Percentiles rank a stretch among this genome's conserved stretches.
phyloP scores from a whole-genome alignment of 2,329 filamentous ascomycete species.

The Didymella keratinophila region DNA sequence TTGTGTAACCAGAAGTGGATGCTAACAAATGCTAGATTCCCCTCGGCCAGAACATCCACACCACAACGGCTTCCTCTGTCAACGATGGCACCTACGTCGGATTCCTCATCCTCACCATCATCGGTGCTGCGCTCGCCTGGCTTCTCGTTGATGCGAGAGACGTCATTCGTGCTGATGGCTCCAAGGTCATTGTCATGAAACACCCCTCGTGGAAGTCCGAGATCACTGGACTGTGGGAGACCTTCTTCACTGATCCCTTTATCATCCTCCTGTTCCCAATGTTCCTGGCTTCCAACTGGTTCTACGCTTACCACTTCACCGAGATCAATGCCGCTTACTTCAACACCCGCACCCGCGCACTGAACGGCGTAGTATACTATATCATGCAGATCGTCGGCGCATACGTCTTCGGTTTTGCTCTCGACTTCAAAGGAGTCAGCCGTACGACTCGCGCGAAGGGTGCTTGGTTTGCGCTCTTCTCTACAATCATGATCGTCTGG shows the following conservation, averaged over 20 bases:
- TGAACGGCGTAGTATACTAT: slow-evolving; percentile 84
- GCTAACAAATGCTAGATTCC: slow-evolving; percentile 63
- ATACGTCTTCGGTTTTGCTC: slow-evolving; percentile 72
- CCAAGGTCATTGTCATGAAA: slow-evolving; percentile 85
- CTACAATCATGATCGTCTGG: slow-evolving; percentile 80
- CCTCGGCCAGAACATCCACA: slow-evolving; percentile 75
- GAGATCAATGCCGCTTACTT: slow-evolving; percentile 74
- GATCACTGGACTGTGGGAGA: slow-evolving; percentile 76
- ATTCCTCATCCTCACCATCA: slow-evolving; percentile 82
- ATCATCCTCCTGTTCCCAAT: slow-evolving; percentile 80
- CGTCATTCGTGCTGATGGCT: slow-evolving; percentile 78
- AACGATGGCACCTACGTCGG: slow-evolving; percentile 85
- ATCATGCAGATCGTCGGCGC: slow-evolving; percentile 79
- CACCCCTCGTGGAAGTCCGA: slow-evolving; percentile 87
- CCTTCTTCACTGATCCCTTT: slow-evolving; percentile 73
- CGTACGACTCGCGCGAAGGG: slow-evolving; percentile 73
- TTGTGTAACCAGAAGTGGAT: slow-evolving; percentile 43
- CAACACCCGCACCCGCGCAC: slow-evolving; percentile 75
- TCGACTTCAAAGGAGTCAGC: slow-evolving; percentile 66
- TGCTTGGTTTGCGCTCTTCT: slow-evolving; percentile 68
- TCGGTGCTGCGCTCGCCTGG: slow-evolving; percentile 74
- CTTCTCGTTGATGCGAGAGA: slow-evolving; percentile 74
- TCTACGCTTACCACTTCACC: slow-evolving; percentile 82
- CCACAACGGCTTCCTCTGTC: slow-evolving; percentile 60
- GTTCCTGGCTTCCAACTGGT: slow-evolving; percentile 82